A percentile compares a stretch with the other conserved stretches of the same genome.
phyloP scores from a whole-genome alignment of 1,284 basidiomycete species.

The Phaffia rhodozyma region DNA sequence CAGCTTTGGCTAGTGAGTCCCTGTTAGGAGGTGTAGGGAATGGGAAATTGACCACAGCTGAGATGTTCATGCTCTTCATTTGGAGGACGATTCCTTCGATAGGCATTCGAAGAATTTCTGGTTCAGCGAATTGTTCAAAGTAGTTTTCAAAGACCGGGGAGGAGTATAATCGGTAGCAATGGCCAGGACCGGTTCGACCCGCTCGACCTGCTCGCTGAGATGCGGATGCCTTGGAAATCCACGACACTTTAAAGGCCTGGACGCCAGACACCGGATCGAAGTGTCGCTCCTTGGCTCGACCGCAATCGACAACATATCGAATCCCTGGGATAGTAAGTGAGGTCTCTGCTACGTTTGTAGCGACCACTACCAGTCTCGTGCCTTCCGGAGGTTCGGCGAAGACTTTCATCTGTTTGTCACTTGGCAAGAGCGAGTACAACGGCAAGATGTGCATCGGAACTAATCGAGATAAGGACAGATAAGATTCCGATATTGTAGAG shows the following conservation, averaged over 20 bases:
- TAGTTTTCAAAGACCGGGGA: constrained; percentile 78
- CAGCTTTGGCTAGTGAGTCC: constrained; percentile 63
- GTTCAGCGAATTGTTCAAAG: constrained; percentile 73
- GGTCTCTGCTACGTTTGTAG: constrained; percentile 69
- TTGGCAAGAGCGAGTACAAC: constrained; percentile 57
- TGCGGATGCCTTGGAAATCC: constrained; percentile 65
- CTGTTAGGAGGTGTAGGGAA: constrained; percentile 94
- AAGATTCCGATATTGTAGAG: neutral
- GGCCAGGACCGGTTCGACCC: constrained; percentile 63
- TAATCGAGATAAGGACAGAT: constrained; percentile 24
- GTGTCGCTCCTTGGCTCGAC: constrained; percentile 65
- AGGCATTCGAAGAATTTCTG: constrained; percentile 90
- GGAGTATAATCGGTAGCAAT: constrained; percentile 64
- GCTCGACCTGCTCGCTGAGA: constrained; percentile 61
- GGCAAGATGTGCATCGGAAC: constrained; percentile 60
- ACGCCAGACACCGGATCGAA: constrained; percentile 52
- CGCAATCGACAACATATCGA: constrained; percentile 61
- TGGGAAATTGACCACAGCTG: constrained; percentile 91
- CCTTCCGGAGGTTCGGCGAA: constrained; percentile 54
- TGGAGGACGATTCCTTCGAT: constrained; percentile 94
- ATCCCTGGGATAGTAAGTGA: constrained; percentile 67
- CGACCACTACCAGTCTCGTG: constrained; percentile 54
- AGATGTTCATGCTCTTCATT: constrained; percentile 99
- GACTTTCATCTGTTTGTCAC: constrained; percentile 61
- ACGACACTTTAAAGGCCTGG: constrained; percentile 58